Base-by-base conservation (phyloP, 305 asterid species). In the Salvia sclarea region DNA sequence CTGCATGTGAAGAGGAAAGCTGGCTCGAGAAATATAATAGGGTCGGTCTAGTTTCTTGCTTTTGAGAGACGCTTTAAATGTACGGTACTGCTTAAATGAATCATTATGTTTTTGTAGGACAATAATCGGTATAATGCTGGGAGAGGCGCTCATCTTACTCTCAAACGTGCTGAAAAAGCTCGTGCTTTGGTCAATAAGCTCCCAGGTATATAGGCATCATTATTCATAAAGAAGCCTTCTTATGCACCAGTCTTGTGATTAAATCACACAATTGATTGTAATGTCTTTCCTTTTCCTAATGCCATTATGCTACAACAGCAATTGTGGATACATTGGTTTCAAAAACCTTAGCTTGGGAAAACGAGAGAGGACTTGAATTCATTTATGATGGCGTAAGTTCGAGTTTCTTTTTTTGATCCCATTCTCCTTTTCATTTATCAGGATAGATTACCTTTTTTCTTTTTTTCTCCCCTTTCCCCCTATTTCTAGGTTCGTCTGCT, bases 71-170 rank as follows among this genome's bases (percentile, higher is more conserved):
- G 60, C 13, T 57, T 9, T 16, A 33, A 18, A 61, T 31, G 38
- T 57, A 7, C 6, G 11, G 18, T n/a, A n/a, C 31, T 56, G 35
- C 66, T 68, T 25, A 61, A 47, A 57, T 25, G 69, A 44, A 56
- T n/a, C 54, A 13, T 64, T 16, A 12, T 74, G 55, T 55, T n/a
- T 74, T 11, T 71, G 37, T 63, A 94, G 99, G 99, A 94, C 77
- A 96, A 87, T n/a, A 94, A 89, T 67, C 95, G 99, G 61, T 93
- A 91, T 68, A 93, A 87, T 83, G 96, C 97, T 77, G 98, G 97
- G 70, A 85, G 91, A 76, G 98, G 98, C 72, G 90, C 98, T 68
- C 98, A 93, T 85, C 90, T 91, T 66, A 83, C 86, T 2, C 78
- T 90, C 58, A 90, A 84, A 75, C 97, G 95, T 22, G 98, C 98